Conservation (phyloP, 176 grass and related monocot genomes). For the Eragrostis curvula region DNA sequence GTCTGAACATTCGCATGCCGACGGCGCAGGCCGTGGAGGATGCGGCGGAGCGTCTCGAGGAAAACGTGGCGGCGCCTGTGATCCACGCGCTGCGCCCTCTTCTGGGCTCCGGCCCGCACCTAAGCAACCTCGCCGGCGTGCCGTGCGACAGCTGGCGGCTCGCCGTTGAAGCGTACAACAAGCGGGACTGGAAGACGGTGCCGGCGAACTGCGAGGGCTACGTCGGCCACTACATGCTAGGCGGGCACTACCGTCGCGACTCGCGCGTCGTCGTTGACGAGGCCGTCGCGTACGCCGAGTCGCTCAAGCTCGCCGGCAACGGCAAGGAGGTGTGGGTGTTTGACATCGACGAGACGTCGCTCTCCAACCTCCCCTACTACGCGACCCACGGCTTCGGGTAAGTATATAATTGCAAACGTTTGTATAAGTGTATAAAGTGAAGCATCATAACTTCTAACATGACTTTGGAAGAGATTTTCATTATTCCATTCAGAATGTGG, state of each 20-base stretch:
- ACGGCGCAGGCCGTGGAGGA: neutral
- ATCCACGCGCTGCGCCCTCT: constrained; percentile 47
- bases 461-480: too few species aligned
- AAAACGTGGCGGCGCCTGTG: constrained; percentile 8
- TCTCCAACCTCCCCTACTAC: constrained; percentile 71
- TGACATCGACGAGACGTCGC: constrained; percentile 66
- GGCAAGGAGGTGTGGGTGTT: constrained; percentile 69
- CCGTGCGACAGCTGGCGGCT: constrained; percentile 65
- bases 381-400: constrained; percentile 66
- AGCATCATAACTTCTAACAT: too few species aligned
- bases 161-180: constrained; percentile 60
- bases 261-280: constrained; percentile 49
- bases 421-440: neutral
- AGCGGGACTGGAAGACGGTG: constrained; percentile 43
- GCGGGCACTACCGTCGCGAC: constrained; percentile 47
- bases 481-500: too few species aligned
- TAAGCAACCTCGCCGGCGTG: constrained; percentile 15
- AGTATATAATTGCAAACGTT: neutral
- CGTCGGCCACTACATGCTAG: constrained; percentile 65
- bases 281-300: constrained; percentile 48
- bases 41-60: neutral
- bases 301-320: constrained; percentile 36
- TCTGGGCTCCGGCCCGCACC: constrained; percentile 11
- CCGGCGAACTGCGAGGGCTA: constrained; percentile 44
- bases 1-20: constrained; percentile 21